Evolutionary conservation across 2,329 filamentous ascomycete genomes (phyloP).

Genomic region (Bipolaris zeicola): DNA sequence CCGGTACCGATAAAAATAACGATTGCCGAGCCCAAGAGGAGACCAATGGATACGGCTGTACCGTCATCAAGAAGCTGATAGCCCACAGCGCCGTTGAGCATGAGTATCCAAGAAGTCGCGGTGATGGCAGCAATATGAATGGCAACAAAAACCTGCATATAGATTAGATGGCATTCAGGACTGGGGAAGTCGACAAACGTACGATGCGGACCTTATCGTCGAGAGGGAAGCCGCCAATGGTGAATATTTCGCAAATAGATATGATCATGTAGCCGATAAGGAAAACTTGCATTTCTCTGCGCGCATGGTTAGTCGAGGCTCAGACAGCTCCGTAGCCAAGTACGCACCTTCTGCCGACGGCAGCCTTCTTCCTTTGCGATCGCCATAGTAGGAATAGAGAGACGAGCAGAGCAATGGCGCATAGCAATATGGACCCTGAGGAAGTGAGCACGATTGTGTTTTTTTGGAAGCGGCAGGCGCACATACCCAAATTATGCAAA

Average conservation of each 20-base stretch:
- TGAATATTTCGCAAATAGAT: constrained; percentile 95
- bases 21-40: constrained; percentile 73
- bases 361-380: constrained; percentile 89
- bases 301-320: constrained; percentile 28
- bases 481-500: constrained; percentile 81
- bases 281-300: constrained; percentile 95
- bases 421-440: constrained; percentile 84
- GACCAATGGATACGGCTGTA: constrained; percentile 78
- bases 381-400: constrained; percentile 72
- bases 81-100: constrained; percentile 90
- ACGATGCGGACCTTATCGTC: constrained; percentile 72
- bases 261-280: constrained; percentile 84
- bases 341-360: constrained; percentile 84
- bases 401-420: constrained; percentile 73
- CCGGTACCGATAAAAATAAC: constrained; percentile 86
- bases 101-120: constrained; percentile 85
- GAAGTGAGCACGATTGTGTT: constrained; percentile 31
- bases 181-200: constrained; percentile 48
- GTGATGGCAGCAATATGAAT: constrained; percentile 89
- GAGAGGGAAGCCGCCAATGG: constrained; percentile 86
- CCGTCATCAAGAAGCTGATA: constrained; percentile 95
- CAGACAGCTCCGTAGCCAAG: not conserved
- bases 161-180: not conserved
- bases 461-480: constrained; percentile 8
- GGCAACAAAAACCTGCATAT: constrained; percentile 76